Percentiles rank a stretch among this genome's conserved stretches.
Conservation (phyloP, 2,329 filamentous ascomycete genomes). For the Aureobasidium sp. region DNA sequence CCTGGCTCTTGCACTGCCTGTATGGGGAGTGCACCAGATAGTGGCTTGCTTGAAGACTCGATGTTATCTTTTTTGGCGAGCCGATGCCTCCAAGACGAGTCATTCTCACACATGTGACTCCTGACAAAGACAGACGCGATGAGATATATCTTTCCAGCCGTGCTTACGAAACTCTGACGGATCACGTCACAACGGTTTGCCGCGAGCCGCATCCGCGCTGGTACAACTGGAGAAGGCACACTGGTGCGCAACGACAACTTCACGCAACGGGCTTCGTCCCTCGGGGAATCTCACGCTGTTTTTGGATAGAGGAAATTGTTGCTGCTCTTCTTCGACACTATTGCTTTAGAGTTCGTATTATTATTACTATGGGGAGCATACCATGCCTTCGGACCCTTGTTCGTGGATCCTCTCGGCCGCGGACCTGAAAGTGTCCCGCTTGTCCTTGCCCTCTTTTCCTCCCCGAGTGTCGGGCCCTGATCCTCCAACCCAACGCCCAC, state of each 20-base stretch:
- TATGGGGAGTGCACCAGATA: background rate
- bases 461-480: background rate
- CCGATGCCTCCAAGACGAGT: background rate
- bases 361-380: background rate
- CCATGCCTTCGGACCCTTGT: background rate
- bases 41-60: background rate
- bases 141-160: background rate
- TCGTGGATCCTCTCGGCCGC: background rate
- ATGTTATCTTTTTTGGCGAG: background rate
- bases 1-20: background rate
- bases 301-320: background rate
- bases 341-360: background rate
- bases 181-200: background rate
- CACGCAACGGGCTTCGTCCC: background rate
- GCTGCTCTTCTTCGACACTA: background rate
- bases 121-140: background rate
- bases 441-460: background rate
- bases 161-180: background rate
- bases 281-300: background rate
- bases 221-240: background rate
- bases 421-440: background rate
- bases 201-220: background rate
- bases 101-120: background rate
- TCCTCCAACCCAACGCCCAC: slow-evolving; percentile 1
- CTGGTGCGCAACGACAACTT: background rate